Base-by-base conservation (phyloP, 202 grass and related monocot genomes). In the Panicum virgatum region DNA sequence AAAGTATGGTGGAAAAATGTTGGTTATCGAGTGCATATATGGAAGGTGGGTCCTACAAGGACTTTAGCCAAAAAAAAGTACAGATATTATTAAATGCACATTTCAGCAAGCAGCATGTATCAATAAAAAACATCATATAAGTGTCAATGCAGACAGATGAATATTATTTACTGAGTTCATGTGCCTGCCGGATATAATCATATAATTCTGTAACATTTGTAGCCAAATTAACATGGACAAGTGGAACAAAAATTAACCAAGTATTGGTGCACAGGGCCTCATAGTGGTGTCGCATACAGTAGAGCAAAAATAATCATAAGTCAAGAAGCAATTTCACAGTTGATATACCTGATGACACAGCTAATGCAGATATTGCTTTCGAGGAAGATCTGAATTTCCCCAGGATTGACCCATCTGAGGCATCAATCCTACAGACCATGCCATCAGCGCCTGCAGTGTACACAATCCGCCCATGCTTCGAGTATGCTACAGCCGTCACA, bases 391-490 rank as follows among this genome's bases (percentile, higher is more conserved):
- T 90, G 75, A 96, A 96, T 83, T 83, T 96, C 51, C 39, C 81
- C 26, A 87, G 27, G 54, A 90, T 76, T 25, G 53, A 86, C 8
- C 93, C 96, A 57, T 80, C 85, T 27, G 87, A 71, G 50, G 76
- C 78, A 66, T 96, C 85, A 69, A 96, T 96, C 87, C 87, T 89
- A 79, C 93, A 99, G 73, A 99, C 93, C 78, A 99, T 89, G 77
- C 96, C 96, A 90, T 99, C 93, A 80, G 77, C 88, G 15, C 93
- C 96, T 59, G 87, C 72, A 46, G 93, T 94, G 75, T 94, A 99
- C 70, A 96, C 62, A 38, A 12, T 89, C 4, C 48, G 88, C 47
- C 66, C 82, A 77, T 84, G 70, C 54, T 63, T 83, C 5, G 91
- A 92, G 84, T 86, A 96, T 26, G 89, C 80, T 81, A 96, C 86